Conservation (phyloP, 345 rosid genomes). For the Erucastrum elatum region DNA sequence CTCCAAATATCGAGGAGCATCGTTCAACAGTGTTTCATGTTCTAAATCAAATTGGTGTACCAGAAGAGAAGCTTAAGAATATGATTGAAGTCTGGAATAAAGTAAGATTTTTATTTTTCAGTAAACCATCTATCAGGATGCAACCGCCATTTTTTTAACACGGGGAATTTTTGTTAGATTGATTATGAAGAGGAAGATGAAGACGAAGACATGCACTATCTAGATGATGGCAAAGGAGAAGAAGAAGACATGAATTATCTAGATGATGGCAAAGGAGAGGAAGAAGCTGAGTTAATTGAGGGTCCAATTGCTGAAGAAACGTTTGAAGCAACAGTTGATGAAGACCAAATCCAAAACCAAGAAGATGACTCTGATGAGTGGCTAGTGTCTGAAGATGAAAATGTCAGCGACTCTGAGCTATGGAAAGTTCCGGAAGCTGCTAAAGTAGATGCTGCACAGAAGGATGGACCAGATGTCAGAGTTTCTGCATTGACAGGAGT, state of each 20-base stretch:
- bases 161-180: conserved; percentile 44
- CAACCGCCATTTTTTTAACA: background rate
- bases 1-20: conserved; percentile 91
- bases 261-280: conserved; percentile 35
- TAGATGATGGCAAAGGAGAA: conserved; percentile 36
- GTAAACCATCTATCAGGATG: background rate
- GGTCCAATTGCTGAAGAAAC: conserved; percentile 39
- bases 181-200: conserved; percentile 59
- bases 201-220: conserved; percentile 33
- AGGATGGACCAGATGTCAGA: conserved; percentile 55
- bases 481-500: conserved; percentile 71
- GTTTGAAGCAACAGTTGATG: conserved; percentile 30
- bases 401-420: conserved; percentile 24
- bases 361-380: conserved; percentile 47
- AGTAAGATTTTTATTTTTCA: conserved; percentile 40
- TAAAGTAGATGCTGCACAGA: conserved; percentile 26
- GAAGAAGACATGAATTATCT: background rate
- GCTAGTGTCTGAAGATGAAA: conserved; percentile 50
- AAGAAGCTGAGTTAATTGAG: background rate
- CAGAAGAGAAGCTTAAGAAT: conserved; percentile 71
- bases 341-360: conserved; percentile 21
- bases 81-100: conserved; percentile 98
- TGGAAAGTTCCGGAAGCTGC: conserved; percentile 41
- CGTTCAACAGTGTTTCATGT: conserved; percentile 78
- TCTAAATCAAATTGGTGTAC: conserved; percentile 89